Base-by-base conservation (phyloP, 2,329 filamentous ascomycete species). In the Xylariaceae sp. region DNA sequence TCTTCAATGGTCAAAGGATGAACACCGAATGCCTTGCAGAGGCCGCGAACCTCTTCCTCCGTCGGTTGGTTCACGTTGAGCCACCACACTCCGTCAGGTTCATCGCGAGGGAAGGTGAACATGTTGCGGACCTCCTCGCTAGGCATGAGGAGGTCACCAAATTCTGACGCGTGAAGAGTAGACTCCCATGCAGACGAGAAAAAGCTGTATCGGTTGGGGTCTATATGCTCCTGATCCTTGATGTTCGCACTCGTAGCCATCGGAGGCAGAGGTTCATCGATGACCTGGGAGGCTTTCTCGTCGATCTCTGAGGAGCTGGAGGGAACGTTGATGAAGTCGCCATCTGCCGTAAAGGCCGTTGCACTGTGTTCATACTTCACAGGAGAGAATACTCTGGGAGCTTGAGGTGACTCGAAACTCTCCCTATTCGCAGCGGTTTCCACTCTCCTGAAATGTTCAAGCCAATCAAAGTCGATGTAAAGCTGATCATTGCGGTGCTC, bases 1-100 rank as follows among this genome's bases (percentile, higher is more conserved):
- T 99, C 94, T 70, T 99, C 94, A 36, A 92, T 89, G 0, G 94
- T 99, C 68, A 99, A 75, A 32, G 92, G 92, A 70, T 99, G 94
- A 47, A 99, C 88, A 12, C 90, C 90, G 69, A 99, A 99, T 5
- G 94, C 91, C 64, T 91, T 90, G 75, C 90, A 95, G 54, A 99
- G 86, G 30, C 86, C 86, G 39, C 85, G 83, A 17, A 96, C 84
- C 67, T 97, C 94, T 51, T 92, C 90, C 63, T 91, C 88, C 1
- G 86, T 91, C 1, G 92, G 90, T 59, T 89, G 90, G 66, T 92
- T 87, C 66, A 96, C 86, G 63, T 99, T 95, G 44, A 99, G 78
- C 94, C 94, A 99, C 91, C 92, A 99, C n/a, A 96, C 91, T 62
- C 92, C 92, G 60, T 90, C 78, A 2, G 73, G 69, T 53, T 83